These are phyloP conservation scores for Chamaecyparis obtusa DNA, from an alignment of 75 land plant species.

Conservation along the genomic window DNA sequence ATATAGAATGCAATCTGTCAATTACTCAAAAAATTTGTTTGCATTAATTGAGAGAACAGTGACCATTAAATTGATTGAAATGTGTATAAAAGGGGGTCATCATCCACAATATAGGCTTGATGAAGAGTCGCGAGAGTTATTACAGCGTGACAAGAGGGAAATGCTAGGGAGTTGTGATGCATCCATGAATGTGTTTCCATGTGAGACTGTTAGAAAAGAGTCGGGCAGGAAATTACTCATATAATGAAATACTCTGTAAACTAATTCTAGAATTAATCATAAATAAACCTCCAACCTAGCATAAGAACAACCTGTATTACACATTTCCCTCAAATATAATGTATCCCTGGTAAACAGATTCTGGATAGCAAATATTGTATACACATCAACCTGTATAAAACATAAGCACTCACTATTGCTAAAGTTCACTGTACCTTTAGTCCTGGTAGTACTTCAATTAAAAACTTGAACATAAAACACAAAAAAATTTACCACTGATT, in stretches of 20 bases:
- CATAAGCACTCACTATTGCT: neutral
- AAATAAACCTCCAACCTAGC: neutral
- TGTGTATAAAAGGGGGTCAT: neutral
- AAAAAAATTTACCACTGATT: neutral
- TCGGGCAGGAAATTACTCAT: neutral
- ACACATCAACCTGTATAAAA: neutral
- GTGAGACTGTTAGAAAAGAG: neutral
- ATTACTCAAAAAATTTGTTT: neutral
- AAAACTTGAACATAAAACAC: neutral
- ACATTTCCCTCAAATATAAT: neutral
- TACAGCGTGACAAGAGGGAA: neutral
- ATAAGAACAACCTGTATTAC: neutral
- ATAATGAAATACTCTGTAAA: neutral
- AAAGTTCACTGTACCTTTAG: neutral
- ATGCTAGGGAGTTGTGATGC: neutral
- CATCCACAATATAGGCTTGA: neutral
- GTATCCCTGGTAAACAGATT: neutral
- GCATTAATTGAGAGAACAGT: neutral
- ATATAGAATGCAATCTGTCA: neutral
- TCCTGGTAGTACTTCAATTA: neutral
- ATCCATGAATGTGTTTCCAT: neutral
- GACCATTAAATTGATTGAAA: neutral
- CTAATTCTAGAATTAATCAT: neutral
- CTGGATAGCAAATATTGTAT: neutral
- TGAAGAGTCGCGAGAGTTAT: neutral